phyloP scores from a whole-genome alignment of 2,329 filamentous ascomycete species.

The Ophiocordyceps camponoti-saundersi region DNA sequence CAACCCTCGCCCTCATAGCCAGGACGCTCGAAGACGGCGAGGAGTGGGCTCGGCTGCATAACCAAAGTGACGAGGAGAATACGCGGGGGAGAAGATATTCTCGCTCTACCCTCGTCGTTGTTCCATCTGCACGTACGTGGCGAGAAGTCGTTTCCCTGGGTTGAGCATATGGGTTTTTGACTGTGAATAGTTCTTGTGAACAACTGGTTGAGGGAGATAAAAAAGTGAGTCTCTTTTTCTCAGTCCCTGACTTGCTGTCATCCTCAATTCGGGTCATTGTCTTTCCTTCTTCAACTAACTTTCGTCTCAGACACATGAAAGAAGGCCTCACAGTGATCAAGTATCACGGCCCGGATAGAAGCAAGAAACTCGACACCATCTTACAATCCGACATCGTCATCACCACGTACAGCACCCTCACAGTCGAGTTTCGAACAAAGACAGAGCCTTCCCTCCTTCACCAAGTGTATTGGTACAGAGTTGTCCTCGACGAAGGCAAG shows the following conservation, averaged over 20 bases:
- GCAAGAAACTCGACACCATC: not conserved
- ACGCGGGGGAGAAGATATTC: not conserved
- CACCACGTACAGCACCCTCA: not conserved
- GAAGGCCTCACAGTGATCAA: not conserved
- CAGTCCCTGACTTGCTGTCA: no score
- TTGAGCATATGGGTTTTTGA: no score
- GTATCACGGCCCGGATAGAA: not conserved
- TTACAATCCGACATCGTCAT: not conserved
- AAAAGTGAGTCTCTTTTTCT: not conserved
- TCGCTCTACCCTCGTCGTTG: not conserved
- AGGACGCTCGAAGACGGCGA: not conserved
- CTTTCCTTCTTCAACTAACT: not conserved
- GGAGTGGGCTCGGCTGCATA: not conserved
- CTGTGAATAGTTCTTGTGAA: not conserved
- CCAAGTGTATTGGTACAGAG: not conserved
- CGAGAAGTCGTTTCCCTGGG: no score
- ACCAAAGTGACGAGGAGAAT: not conserved
- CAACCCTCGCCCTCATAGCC: not conserved
- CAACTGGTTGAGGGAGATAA: not conserved
- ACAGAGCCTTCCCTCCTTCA: not conserved
- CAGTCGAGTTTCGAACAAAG: not conserved
- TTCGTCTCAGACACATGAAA: not conserved
- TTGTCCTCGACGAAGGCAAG: not conserved
- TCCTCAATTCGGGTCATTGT: not conserved
- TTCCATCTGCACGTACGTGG: not conserved